Conservation (phyloP, 371 early-diverging fungal species). For the Massospora cicadina region DNA sequence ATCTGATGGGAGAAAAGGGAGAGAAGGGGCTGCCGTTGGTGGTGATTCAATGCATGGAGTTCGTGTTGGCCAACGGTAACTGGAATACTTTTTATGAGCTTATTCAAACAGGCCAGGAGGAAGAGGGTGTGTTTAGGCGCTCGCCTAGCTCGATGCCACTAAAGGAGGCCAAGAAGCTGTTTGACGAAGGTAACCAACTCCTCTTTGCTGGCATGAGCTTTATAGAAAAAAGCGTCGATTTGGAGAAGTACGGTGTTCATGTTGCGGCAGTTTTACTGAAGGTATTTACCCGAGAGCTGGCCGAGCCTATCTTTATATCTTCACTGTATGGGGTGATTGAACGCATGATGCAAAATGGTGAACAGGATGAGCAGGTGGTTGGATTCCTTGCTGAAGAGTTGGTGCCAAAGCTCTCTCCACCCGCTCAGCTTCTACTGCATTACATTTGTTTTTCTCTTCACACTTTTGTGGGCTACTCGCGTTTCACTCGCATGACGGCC, state of each 20-base stretch:
- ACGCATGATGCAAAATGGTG: conserved; percentile 14
- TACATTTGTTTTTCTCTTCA: conserved; percentile 42
- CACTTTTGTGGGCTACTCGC: conserved; percentile 32
- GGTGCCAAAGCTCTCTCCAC: conserved; percentile 22
- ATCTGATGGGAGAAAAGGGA: conserved; percentile 43
- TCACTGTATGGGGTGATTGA: conserved; percentile 24
- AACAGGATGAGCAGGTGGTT: conserved; percentile 12
- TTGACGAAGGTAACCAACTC: conserved; percentile 32
- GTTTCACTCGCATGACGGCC: conserved; percentile 57
- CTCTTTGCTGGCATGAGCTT: conserved; percentile 16
- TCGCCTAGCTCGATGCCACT: conserved; percentile 48
- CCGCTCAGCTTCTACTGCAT: conserved; percentile 27
- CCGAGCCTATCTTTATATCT: conserved; percentile 42
- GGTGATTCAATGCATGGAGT: conserved; percentile 33
- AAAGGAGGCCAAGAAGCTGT: conserved; percentile 40
- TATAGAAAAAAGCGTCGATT: conserved; percentile 24
- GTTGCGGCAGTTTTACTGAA: conserved; percentile 70
- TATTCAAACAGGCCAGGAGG: conserved; percentile 34
- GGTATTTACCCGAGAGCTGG: conserved; percentile 68
- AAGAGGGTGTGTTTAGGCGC: conserved; percentile 78
- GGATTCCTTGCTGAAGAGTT: conserved; percentile 25
- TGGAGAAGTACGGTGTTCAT: conserved; percentile 50
- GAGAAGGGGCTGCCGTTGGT: conserved; percentile 35
- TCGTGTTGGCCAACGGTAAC: conserved; percentile 25
- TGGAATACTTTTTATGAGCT: neutral